A percentile compares a stretch with the other conserved stretches of the same genome.
Conservation (phyloP, 352 stramenopile genomes). For the Pythium aphanidermatum region DNA sequence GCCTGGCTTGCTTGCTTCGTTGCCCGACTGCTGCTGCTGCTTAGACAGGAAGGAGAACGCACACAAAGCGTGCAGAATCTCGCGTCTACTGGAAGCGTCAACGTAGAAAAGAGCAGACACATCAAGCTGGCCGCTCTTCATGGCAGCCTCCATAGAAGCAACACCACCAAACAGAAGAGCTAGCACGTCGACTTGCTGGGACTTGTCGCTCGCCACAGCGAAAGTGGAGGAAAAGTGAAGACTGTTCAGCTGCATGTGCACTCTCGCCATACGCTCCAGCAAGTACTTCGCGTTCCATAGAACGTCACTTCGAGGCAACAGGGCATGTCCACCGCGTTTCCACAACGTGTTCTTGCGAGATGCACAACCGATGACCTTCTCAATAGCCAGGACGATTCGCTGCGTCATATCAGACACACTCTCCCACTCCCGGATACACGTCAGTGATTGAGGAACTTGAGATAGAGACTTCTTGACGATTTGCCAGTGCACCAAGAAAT, state of each 20-base stretch:
- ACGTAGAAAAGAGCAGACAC: constrained; percentile 77
- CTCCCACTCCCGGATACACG: constrained; percentile 23
- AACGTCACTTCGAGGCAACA: constrained; percentile 52
- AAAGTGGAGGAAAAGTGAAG: constrained; percentile 22
- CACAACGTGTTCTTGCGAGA: constrained; percentile 84
- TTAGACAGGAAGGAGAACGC: constrained; percentile 72
- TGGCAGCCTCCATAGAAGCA: constrained; percentile 66
- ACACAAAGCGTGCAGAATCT: constrained; percentile 72
- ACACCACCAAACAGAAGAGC: constrained; percentile 71
- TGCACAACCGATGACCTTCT: constrained; percentile 56
- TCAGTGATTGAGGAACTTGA: not conserved
- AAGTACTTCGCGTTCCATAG: constrained; percentile 72
- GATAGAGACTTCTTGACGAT: constrained; percentile 62
- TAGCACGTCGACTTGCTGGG: constrained; percentile 51
- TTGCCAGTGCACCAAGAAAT: constrained; percentile 82
- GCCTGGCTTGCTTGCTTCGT: constrained; percentile 3
- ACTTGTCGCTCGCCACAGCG: not conserved
- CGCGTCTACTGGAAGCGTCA: constrained; percentile 47
- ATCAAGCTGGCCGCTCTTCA: constrained; percentile 71
- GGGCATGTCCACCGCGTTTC: constrained; percentile 88
- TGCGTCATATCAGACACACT: constrained; percentile 63
- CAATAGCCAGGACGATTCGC: constrained; percentile 65
- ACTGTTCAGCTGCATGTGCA: constrained; percentile 15
- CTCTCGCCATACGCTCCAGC: constrained; percentile 52
- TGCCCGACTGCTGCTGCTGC: constrained; percentile 37